Conservation (phyloP, 225 moss, liverwort and hornwort genomes). For the Marchantia paleacea region DNA sequence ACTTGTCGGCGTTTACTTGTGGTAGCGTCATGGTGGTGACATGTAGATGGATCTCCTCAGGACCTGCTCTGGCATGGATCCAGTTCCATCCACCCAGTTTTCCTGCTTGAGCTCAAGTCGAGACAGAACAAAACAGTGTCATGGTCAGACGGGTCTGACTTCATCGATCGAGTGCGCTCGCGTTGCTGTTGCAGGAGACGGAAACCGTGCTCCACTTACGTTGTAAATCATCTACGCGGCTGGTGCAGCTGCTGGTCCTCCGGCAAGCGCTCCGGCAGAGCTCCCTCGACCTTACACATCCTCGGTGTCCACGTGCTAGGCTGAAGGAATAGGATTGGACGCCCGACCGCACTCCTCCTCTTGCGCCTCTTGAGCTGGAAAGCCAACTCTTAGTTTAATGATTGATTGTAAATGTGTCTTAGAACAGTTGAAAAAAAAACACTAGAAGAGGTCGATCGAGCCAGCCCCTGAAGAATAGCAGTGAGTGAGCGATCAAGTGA, state of each 20-base stretch:
- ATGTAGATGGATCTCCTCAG: too few species aligned
- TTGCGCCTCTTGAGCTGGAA: slow-evolving; percentile 1
- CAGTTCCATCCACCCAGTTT: background rate
- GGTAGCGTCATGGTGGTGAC: too few species aligned
- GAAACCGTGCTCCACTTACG: background rate
- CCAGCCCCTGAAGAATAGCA: slow-evolving; percentile 2
- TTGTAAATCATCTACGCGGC: background rate
- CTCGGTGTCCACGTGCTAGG: slow-evolving; percentile 19
- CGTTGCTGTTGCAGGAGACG: background rate
- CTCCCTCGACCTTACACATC: background rate
- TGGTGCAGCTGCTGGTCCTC: too few species aligned
- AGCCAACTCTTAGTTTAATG: slow-evolving; percentile 1
- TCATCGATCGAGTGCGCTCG: background rate
- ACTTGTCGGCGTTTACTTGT: too few species aligned
- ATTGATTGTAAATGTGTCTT: background rate
- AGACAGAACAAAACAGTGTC: background rate
- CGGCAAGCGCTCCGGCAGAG: background rate
- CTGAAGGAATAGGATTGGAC: background rate
- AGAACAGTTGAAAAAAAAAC: background rate
- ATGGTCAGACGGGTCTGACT: background rate
- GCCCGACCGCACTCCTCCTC: slow-evolving; percentile 12
- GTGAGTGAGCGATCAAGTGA: slow-evolving; percentile 10
- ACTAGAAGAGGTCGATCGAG: background rate
- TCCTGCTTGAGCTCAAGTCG: background rate
- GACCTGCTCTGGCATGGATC: too few species aligned